These are phyloP conservation scores for Fusarium lyarnte DNA, from an alignment of 2,329 filamentous ascomycete genomes.

Conservation along the genomic window DNA sequence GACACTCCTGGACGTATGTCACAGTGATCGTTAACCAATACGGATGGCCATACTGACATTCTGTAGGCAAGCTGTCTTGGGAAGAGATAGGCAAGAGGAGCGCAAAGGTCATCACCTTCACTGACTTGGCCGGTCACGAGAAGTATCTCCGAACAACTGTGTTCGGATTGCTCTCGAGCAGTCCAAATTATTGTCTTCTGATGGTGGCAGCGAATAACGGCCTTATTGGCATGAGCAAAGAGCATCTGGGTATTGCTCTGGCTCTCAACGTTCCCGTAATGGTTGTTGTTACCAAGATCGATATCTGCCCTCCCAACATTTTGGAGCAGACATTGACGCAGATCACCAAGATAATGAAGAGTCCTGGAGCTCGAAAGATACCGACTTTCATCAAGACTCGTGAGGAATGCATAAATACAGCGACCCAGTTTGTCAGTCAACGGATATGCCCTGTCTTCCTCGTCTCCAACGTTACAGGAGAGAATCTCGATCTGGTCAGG, in stretches of 20 bases:
- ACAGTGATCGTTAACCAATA: not conserved
- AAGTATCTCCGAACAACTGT: constrained; percentile 95
- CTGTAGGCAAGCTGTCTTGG: constrained; percentile 79
- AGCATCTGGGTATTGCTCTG: constrained; percentile 93
- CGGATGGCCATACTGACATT: constrained; percentile 18
- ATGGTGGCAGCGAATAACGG: constrained; percentile 99
- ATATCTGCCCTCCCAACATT: constrained; percentile 96
- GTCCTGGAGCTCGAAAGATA: constrained; percentile 91
- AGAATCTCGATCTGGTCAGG: constrained; percentile 88
- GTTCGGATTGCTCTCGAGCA: constrained; percentile 92
- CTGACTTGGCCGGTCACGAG: constrained; percentile 94
- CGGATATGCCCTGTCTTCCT: constrained; percentile 98
- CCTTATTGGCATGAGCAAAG: constrained; percentile 96
- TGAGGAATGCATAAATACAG: constrained; percentile 93
- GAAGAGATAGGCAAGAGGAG: constrained; percentile 96
- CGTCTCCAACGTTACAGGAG: constrained; percentile 95
- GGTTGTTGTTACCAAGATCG: constrained; percentile 98
- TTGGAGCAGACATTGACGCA: constrained; percentile 92
- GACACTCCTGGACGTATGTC: constrained; percentile 81
- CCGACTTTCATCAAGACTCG: constrained; percentile 93
- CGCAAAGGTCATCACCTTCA: constrained; percentile 96
- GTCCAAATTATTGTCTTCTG: constrained; percentile 95
- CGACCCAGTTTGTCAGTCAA: constrained; percentile 93
- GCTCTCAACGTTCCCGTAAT: constrained; percentile 97
- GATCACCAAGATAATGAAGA: constrained; percentile 92